These are phyloP conservation scores for Calonectria ilicicola DNA, from an alignment of 2,329 filamentous ascomycete species.

Conservation along the genomic window DNA sequence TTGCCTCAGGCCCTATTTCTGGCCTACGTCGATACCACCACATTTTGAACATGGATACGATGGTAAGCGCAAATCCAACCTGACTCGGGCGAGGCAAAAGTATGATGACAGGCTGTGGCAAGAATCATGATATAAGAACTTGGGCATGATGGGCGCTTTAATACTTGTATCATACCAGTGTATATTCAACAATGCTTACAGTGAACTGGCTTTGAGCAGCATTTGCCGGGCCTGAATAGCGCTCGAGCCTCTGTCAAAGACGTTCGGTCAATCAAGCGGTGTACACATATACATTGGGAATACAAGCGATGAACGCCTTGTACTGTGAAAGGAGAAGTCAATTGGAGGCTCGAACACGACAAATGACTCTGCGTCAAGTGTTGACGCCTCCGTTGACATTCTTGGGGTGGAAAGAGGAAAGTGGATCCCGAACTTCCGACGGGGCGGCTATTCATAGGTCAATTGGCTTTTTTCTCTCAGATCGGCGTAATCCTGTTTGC, in stretches of 20 bases:
- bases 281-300: constrained; percentile 29
- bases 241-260: constrained; percentile 32
- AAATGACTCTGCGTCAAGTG: constrained; percentile 31
- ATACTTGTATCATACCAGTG: constrained; percentile 13
- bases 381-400: constrained; percentile 26
- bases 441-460: constrained; percentile 36
- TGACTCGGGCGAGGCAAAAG: neutral
- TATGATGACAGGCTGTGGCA: neutral
- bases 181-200: neutral
- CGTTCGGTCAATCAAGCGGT: constrained; percentile 30
- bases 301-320: constrained; percentile 27
- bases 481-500: constrained; percentile 31
- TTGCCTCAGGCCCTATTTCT: constrained; percentile 7
- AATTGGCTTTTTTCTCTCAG: constrained; percentile 32
- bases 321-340: constrained; percentile 10
- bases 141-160: constrained; percentile 13
- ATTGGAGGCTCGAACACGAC: constrained; percentile 4
- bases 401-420: constrained; percentile 30
- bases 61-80: neutral
- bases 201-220: constrained; percentile 14
- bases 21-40: neutral
- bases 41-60: neutral
- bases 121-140: neutral
- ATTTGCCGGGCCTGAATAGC: constrained; percentile 26
- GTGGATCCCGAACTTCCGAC: constrained; percentile 27